Conservation (phyloP, 495 filamentous ascomycete genomes). For the Penicillium arizonense region DNA sequence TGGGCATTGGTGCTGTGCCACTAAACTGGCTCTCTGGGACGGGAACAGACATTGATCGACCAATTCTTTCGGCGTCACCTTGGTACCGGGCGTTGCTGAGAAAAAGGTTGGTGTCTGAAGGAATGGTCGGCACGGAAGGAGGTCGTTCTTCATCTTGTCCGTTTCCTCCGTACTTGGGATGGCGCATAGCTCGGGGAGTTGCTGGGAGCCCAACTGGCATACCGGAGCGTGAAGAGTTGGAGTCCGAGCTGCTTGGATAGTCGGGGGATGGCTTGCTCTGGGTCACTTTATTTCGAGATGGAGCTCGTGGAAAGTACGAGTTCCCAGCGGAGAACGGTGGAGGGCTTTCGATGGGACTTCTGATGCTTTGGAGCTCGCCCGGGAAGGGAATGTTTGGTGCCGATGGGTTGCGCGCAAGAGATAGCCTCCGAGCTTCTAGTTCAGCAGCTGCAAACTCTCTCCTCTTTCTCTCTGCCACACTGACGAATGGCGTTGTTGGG, state of each 20-base stretch:
- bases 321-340: slow-evolving; percentile 30
- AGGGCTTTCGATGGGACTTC: slow-evolving; percentile 34
- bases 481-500: slow-evolving; percentile 26
- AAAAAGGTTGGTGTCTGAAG: slow-evolving; percentile 46
- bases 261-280: slow-evolving; percentile 45
- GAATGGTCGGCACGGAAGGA: slow-evolving; percentile 66
- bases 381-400: slow-evolving; percentile 79
- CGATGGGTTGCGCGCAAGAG: slow-evolving; percentile 73
- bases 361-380: slow-evolving; percentile 49
- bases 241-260: slow-evolving; percentile 46
- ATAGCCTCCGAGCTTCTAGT: slow-evolving; percentile 81
- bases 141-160: slow-evolving; percentile 54
- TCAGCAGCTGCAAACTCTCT: slow-evolving; percentile 82
- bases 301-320: slow-evolving; percentile 44
- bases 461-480: slow-evolving; percentile 44
- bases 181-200: slow-evolving; percentile 81
- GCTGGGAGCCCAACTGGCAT: slow-evolving; percentile 69
- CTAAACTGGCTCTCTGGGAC: slow-evolving; percentile 55
- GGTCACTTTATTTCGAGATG: slow-evolving; percentile 30
- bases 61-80: slow-evolving; percentile 53
- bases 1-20: slow-evolving; percentile 34
- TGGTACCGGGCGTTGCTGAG: slow-evolving; percentile 66
- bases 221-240: slow-evolving; percentile 40
- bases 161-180: slow-evolving; percentile 61
- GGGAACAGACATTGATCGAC: slow-evolving; percentile 72